Evolutionary conservation across 2,329 filamentous ascomycete genomes (phyloP), one percentile per base, ranked within the genome.

Genomic region (Diaporthe vexans): DNA sequence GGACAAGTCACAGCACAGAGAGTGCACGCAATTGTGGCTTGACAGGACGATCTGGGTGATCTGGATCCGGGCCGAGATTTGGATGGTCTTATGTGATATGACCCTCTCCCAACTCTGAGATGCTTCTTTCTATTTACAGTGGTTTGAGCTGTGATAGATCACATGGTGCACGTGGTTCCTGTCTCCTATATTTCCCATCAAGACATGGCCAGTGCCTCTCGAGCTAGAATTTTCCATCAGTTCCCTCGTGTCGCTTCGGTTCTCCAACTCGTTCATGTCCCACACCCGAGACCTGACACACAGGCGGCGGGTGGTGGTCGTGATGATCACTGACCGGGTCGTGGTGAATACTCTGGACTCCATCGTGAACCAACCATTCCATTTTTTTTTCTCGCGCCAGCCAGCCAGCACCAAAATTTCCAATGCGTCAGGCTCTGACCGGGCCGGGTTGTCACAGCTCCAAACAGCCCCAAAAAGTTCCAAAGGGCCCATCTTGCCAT

Each of bases 1-100:
- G n/a, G 9, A 51, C 21, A 13, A 13, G 29, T 33, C 37, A 11
- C 9, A 13, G 40, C 13, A 17, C 2, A 0, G 33, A 68, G 63
- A 54, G 46, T 54, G 46, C 8, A 7, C 46, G 33, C 17, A 33
- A 19, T 11, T 35, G 61, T 52, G 61, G 48, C 33, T 46, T 68
- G 63, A 68, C 63, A 68, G 63, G 63, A 68, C 63, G 63, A 68
- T 68, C 63, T 68, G 63, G 63, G 48, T 68, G 63, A 68, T 68
- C 63, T 68, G 63, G 46, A 68, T 40, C 63, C 54, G 63, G 63
- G 33, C 63, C 48, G 63, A 68, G 63, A 68, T 68, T 68, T 68
- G 63, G 63, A 68, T 54, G 29, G 48, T 40, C 48, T 68, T 26
- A 5, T 68, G 63, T 68, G 63, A 68, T 68, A 8, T 68, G 63